Evolutionary conservation across 441 rosid species (phyloP), one percentile per base, ranked within the genome.

Genomic region (Euphorbia schlechtendalii): DNA sequence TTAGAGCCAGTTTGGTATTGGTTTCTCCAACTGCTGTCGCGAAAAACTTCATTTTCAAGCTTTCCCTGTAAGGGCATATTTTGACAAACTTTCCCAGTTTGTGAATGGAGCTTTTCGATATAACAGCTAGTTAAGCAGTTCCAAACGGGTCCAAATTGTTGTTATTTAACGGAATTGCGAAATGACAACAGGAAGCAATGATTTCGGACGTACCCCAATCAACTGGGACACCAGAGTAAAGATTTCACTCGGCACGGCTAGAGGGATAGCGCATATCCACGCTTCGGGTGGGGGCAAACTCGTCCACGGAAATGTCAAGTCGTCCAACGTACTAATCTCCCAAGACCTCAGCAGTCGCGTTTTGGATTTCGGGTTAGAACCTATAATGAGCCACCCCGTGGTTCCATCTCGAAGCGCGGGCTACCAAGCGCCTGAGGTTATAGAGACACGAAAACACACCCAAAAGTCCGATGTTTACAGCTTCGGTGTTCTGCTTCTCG

Each of bases 401-500:
- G 84, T 85, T 46, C 89, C 86, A 0, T 56, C 85, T 3, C 82
- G 96, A 32, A 81, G 79, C 48, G 84, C 84, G 22, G 97, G 99
- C 55, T 90, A 88, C 69, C 87, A 93, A 5, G 95, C 97, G 32
- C 96, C 96, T 0, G 97, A 93, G 77, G 83, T 87, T 56, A 79
- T 85, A 2, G 96, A 90, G 76, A 82, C 91, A n/a, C 70, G 93
- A 73, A 93, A 84, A 78, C 79, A 86, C 25, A 77, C 89, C 13
- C 95, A 88, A 51, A 52, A 90, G 22, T 85, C 95, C 0, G 99
- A 90, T 64, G 87, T 90, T 49, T 93, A 88, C 76, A 86, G 99
- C 72, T 88, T 90, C 21, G 99, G 99, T 4, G 96, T 93, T n/a
- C 77, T 93, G 21, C 74, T 93, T 14, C 90, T 93, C 0, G 99